Conservation (phyloP, 768 basidiomycete species). For the Boletellus sp. region DNA sequence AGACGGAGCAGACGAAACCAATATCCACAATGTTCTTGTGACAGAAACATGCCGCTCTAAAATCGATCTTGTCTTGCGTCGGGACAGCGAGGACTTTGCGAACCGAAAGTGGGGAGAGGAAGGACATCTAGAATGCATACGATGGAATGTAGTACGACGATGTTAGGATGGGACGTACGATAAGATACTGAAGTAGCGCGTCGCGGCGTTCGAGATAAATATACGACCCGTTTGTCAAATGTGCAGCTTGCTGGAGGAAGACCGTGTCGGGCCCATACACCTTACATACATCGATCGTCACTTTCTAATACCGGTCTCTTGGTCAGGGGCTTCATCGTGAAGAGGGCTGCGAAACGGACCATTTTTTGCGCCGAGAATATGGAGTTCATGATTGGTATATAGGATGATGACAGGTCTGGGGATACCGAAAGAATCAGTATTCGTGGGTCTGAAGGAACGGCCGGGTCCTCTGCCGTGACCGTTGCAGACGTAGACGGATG, state of each 20-base stretch:
- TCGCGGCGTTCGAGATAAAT: conserved; percentile 77
- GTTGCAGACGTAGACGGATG: conserved; percentile 31
- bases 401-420: conserved; percentile 82
- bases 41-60: conserved; percentile 97
- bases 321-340: conserved; percentile 23
- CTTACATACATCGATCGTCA: conserved; percentile 95
- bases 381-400: conserved; percentile 98
- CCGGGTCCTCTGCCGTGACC: conserved; percentile 30
- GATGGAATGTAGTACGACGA: conserved; percentile 3
- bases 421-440: conserved; percentile 87
- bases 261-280: conserved; percentile 85
- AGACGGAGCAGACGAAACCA: conserved; percentile 98
- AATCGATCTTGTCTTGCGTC: conserved; percentile 93
- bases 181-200: conserved; percentile 88
- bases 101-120: conserved; percentile 64
- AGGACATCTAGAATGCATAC: conserved; percentile 68
- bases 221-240: conserved; percentile 93
- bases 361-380: conserved; percentile 99
- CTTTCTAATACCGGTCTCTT: conserved; percentile 56
- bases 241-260: conserved; percentile 95
- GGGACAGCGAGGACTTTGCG: conserved; percentile 79
- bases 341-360: conserved; percentile 41
- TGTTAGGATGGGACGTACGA: conserved; percentile 41
- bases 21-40: conserved; percentile 96
- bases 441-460: conserved; percentile 45